Evolutionary conservation across 129 eudicot species (phyloP), one percentile per base, ranked within the genome.

Genomic region (Solidago caesia): DNA sequence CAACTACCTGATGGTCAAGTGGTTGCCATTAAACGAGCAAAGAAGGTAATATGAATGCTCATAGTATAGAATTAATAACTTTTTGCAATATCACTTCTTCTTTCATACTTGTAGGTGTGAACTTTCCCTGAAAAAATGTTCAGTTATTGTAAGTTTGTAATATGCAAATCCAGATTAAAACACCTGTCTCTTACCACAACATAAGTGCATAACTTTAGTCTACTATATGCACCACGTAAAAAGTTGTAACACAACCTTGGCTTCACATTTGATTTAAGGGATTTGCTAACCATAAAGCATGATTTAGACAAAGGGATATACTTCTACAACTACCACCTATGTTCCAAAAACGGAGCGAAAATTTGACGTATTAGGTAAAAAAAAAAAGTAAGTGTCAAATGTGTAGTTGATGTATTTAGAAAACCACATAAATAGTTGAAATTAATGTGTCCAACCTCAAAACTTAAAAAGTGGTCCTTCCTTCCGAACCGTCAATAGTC

Each of bases 11-110:
- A 84, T 71, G 97, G 99, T 56, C 91, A 83, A 68, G 71, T 84
- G 67, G 96, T 94, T 75, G 97, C 99, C 62, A 87, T 94, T 25
- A 90, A 94, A 81, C 87, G 97, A 68, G 99, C 96, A 67, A 88
- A 88, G 73, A 91, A 85, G 99, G 99, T 94, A 88, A 43, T 63
- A 77, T 9, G 59, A 55, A 67, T 8, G 29, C 49, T 63, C 60
- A 11, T 39, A 55, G 5, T 48, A 11, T 48, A 46, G 26, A 7
- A 53, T 71, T 55, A 41, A 7, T 43, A 9, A 16, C 52, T 71
- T 71, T 56, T 11, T 56, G 13, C 55, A 56, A 8, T 42, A 49
- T 71, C 43, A 56, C 42, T 60, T 33, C 4, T 53, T n/a, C 55
- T 33, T 68, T 26, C 26, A 26, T 26, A 48, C 13, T 48, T 9